Conservation (phyloP, 352 stramenopile species). For the Halophytophthora polymorphica region DNA sequence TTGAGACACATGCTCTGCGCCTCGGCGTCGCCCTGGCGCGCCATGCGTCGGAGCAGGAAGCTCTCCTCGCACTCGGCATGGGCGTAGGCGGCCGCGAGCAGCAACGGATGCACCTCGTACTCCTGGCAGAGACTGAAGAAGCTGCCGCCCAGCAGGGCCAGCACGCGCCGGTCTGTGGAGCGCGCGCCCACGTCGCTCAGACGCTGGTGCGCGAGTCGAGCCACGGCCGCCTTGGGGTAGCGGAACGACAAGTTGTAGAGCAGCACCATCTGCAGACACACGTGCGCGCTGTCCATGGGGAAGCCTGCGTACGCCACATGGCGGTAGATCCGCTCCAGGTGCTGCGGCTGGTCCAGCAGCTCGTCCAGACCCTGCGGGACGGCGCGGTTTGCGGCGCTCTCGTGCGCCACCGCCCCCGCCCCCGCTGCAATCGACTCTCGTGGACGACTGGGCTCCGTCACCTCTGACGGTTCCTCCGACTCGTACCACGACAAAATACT, state of each 20-base stretch:
- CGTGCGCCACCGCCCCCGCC: too few relatives aligned
- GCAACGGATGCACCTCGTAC: slow-evolving; percentile 47
- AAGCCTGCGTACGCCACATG: slow-evolving; percentile 44
- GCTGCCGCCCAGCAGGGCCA: slow-evolving; percentile 41
- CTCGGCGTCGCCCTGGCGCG: slow-evolving; percentile 29
- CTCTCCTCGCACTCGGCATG: slow-evolving; percentile 14
- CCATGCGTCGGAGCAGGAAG: slow-evolving; percentile 37
- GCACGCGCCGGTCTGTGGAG: slow-evolving; percentile 15
- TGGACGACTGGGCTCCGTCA: neutral
- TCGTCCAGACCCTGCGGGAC: slow-evolving; percentile 29
- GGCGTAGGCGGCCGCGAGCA: slow-evolving; percentile 27
- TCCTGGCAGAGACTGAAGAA: slow-evolving; percentile 72
- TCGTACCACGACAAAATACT: slow-evolving; percentile 67
- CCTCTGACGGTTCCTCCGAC: slow-evolving; percentile 11
- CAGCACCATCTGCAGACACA: slow-evolving; percentile 63
- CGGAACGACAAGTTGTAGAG: slow-evolving; percentile 76
- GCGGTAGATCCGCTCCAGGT: slow-evolving; percentile 43
- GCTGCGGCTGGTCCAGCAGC: slow-evolving; percentile 41
- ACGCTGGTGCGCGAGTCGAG: slow-evolving; percentile 28
- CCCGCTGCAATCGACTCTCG: slow-evolving; percentile 5
- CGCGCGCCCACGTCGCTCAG: slow-evolving; percentile 32
- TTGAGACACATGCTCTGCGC: slow-evolving; percentile 54
- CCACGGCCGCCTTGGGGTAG: slow-evolving; percentile 55
- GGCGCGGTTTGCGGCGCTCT: too few relatives aligned
- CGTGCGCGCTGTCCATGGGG: slow-evolving; percentile 33